Percentiles rank a stretch among this genome's conserved stretches.
phyloP scores from a whole-genome alignment of 1,284 basidiomycete species.

The Athelia sp. region DNA sequence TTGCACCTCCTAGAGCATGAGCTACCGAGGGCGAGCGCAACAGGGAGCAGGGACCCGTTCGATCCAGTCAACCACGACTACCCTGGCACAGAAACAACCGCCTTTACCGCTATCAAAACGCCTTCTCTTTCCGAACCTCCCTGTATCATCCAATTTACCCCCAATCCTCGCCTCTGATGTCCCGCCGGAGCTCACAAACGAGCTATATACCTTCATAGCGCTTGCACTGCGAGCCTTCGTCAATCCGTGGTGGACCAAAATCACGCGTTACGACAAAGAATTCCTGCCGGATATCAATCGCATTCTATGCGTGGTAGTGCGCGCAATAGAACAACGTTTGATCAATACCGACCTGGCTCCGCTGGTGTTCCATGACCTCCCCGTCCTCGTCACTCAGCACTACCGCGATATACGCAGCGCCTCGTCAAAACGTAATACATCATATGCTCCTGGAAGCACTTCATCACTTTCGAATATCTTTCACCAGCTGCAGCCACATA shows the following conservation, averaged over 20 bases:
- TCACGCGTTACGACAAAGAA: slow-evolving; percentile 78
- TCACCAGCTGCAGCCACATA: slow-evolving; percentile 74
- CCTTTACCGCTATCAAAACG: slow-evolving; percentile 24
- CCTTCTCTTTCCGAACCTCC: slow-evolving; percentile 62
- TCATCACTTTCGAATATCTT: slow-evolving; percentile 61
- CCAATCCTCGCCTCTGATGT: slow-evolving; percentile 43
- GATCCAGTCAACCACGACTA: too few relatives aligned
- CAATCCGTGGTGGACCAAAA: slow-evolving; percentile 77
- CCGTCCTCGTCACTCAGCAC: slow-evolving; percentile 65
- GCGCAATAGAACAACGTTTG: slow-evolving; percentile 54
- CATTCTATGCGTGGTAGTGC: slow-evolving; percentile 55
- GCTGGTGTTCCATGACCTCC: slow-evolving; percentile 57
- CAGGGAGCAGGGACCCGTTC: too few relatives aligned
- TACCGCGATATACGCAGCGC: slow-evolving; percentile 71
- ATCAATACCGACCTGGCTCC: slow-evolving; percentile 48
- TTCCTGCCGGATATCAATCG: slow-evolving; percentile 67
- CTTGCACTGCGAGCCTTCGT: slow-evolving; percentile 73
- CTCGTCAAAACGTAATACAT: slow-evolving; percentile 51
- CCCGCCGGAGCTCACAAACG: slow-evolving; percentile 53
- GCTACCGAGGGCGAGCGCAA: too few relatives aligned
- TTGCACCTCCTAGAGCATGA: too few relatives aligned
- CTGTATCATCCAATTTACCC: slow-evolving; percentile 42
- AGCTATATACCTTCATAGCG: slow-evolving; percentile 74
- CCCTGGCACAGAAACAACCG: neutral
- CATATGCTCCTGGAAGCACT: slow-evolving; percentile 64